Evolutionary conservation across 768 basidiomycete genomes (phyloP), one percentile per base, ranked within the genome.

Genomic region (Suillus spraguei): DNA sequence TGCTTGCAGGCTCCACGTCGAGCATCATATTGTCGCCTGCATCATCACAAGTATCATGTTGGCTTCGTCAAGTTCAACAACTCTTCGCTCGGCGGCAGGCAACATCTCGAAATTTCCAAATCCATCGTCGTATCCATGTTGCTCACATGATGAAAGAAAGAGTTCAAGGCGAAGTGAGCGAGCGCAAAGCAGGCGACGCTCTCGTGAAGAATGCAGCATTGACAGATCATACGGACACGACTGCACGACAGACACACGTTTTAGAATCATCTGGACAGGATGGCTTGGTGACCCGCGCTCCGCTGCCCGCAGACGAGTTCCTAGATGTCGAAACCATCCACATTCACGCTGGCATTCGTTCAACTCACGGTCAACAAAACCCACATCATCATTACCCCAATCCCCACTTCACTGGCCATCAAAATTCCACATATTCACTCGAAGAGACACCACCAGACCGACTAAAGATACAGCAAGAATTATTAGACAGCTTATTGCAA

Each of bases 1-100:
- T 92, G 91, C 85, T 91, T 79, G 86, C 86, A 87, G 89, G 85
- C 86, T 89, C 88, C 85, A 87, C 85, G 82, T 83, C 82, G 84
- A 87, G 86, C 85, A 83, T 85, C 81, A 80, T 75, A 80, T 75
- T 78, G 66, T 74, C 77, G 72, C 73, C 71, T 68, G 69, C 71
- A 70, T 67, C 71, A 52, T 64, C 67, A n/a, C 67, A 70, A 59
- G 68, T 68, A 59, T 68, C 70, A 76, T 80, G 76, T 74, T 72
- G 70, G 52, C 65, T 67, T 61, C 64, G 58, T 63, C 69, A 62
- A 47, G 64, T 63, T 54, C 61, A 62, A 38, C 62, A 33, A 39
- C 60, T 62, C 59, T 69, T 62, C 28, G 20, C 44, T n/a, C 64
- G 59, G 49, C 36, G 22, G 38, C 65, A 60, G 63, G 59, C 62